Percentiles rank a stretch among this genome's conserved stretches.
Conservation (phyloP, 306 rosid genomes). For the Trifolium fragiferum region DNA sequence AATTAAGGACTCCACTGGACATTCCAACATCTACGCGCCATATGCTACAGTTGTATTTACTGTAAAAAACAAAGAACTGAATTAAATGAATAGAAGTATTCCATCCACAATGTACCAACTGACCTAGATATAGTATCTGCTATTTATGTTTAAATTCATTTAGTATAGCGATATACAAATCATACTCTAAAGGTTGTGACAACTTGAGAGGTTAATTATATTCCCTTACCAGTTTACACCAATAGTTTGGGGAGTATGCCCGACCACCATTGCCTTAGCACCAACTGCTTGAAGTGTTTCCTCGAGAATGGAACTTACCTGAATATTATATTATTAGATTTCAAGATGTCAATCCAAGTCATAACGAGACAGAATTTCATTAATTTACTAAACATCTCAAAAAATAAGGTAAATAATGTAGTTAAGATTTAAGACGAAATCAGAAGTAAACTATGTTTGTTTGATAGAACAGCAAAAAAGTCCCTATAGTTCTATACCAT, state of each 20-base stretch:
- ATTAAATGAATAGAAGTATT: conserved; percentile 28
- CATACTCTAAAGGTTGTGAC: conserved; percentile 11
- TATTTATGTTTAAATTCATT: neutral
- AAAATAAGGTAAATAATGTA: conserved; percentile 4
- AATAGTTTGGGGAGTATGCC: conserved; percentile 91
- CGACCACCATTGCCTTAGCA: conserved; percentile 95
- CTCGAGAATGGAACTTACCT: conserved; percentile 75
- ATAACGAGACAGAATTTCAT: conserved; percentile 24
- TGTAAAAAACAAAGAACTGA: conserved; percentile 47
- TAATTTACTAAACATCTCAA: conserved; percentile 14
- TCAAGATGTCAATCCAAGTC: conserved; percentile 37
- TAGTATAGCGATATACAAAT: neutral
- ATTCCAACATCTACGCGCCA: conserved; percentile 99
- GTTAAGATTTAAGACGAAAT: neutral
- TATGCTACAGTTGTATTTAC: conserved; percentile 89
- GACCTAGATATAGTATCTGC: neutral
- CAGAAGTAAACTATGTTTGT: neutral
- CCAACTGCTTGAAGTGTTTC: conserved; percentile 85
- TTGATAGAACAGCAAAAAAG: neutral
- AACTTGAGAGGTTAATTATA: conserved; percentile 12
- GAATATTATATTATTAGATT: conserved; percentile 36
- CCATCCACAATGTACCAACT: neutral
- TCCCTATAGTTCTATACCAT: neutral
- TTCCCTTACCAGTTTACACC: conserved; percentile 84
- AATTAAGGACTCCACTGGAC: conserved; percentile 96